Conservation (phyloP, 2,329 filamentous ascomycete genomes). For the Aspergillus sp. region DNA sequence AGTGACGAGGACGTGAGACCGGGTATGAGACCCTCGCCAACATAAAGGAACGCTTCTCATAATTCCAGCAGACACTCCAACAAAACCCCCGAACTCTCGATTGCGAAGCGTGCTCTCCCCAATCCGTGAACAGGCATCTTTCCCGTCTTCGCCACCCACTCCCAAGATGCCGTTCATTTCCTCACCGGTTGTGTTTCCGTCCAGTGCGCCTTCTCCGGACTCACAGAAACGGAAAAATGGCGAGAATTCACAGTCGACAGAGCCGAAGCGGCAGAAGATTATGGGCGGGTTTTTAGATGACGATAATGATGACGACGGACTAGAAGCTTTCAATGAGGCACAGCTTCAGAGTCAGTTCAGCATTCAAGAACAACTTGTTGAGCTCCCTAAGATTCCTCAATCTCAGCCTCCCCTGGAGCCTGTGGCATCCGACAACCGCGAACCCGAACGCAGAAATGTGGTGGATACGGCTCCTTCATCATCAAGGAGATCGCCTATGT, state of each 20-base stretch:
- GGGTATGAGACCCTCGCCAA: conserved; percentile 22
- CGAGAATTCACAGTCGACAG: conserved; percentile 26
- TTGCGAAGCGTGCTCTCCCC: conserved; percentile 14
- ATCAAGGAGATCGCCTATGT: conserved; percentile 16
- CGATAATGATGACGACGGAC: conserved; percentile 31
- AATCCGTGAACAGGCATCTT: conserved; percentile 15
- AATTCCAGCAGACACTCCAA: conserved; percentile 37
- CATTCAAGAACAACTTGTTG: conserved; percentile 25
- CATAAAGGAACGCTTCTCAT: background rate
- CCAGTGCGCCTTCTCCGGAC: conserved; percentile 37
- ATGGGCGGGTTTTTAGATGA: conserved; percentile 45
- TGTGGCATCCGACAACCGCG: background rate
- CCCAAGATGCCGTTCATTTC: conserved; percentile 44
- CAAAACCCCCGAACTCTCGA: conserved; percentile 24
- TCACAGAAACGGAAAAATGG: conserved; percentile 43
- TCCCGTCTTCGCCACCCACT: conserved; percentile 36
- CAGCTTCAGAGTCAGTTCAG: conserved; percentile 32
- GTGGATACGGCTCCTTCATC: conserved; percentile 8
- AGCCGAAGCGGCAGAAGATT: conserved; percentile 42
- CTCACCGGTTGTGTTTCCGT: conserved; percentile 37
- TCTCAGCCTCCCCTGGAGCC: background rate
- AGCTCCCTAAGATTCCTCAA: conserved; percentile 16
- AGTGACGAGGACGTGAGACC: conserved; percentile 43
- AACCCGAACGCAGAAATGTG: conserved; percentile 8
- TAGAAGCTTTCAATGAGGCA: conserved; percentile 29